Base-by-base conservation (phyloP, 2,329 filamentous ascomycete genomes). In the Penicillium sp. region DNA sequence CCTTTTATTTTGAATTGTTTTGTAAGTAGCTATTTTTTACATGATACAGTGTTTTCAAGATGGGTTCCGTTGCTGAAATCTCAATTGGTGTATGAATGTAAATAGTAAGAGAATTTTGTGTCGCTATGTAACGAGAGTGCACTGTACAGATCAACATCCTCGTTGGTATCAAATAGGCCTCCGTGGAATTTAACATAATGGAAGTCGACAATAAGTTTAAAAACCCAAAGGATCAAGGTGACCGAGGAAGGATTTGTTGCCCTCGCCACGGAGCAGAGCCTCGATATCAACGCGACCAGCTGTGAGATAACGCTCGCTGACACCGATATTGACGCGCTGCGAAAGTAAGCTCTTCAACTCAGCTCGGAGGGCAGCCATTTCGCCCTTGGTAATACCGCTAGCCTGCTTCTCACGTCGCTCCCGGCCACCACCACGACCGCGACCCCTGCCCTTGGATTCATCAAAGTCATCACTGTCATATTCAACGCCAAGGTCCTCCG, bases 401-500 rank as follows among this genome's bases (percentile, higher is more conserved):
- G 87, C 87, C 75, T 88, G 85, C 68, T 88, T 86, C 71, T 95
- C 89, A 76, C 90, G 90, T 76, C 86, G 82, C 75, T 88, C 89
- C 42, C 91, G 80, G 1, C 89, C 89, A 45, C 85, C 86, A 11
- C 92, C 92, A 48, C 91, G 83, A 5, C 92, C 92, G 50, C 91
- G 82, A 0, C 89, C 88, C 49, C 84, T 84, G 68, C 83, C 82
- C 53, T 80, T 82, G 7, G 87, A 85, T 63, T 89, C 80, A 44
- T 84, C 90, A 60, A 96, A 88, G 46, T 96, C 92, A 35, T 96
- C 92, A 59, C 87, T 90, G 70, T 98, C 92, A 71, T 96, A 96
- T 52, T 97, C 93, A 0, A 98, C 91, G 1, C 95, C 95, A 0
- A 99, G 81, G 62, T 98, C 93, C 57, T 97, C 92, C 0, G 95